Evolutionary conservation across 169 alveolate genomes (phyloP).

Genomic region (Theileria annulata): DNA sequence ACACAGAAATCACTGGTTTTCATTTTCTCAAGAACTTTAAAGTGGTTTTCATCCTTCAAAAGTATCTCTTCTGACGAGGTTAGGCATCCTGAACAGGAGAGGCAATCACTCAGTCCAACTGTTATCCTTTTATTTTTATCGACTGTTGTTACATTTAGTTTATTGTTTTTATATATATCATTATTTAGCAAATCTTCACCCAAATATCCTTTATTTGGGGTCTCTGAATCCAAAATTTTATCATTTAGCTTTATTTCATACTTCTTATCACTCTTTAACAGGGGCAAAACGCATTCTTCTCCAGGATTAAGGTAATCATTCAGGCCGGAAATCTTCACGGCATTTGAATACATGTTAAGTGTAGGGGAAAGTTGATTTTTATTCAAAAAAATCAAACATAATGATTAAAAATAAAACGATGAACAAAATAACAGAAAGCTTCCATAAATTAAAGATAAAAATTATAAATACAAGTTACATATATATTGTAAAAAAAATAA

Average conservation of each 20-base stretch:
- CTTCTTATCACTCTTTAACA: slow-evolving; percentile 30
- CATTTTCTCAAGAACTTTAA: slow-evolving; percentile 71
- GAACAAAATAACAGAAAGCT: background rate
- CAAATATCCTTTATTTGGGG: background rate
- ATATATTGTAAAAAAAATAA: background rate
- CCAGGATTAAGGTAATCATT: slow-evolving; percentile 85
- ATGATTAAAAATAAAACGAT: background rate
- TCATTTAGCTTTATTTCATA: slow-evolving; percentile 48
- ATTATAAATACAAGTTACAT: background rate
- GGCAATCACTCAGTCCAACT: slow-evolving; percentile 87
- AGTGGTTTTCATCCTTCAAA: slow-evolving; percentile 78
- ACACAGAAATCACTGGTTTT: slow-evolving; percentile 64
- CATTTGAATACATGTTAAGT: slow-evolving; percentile 47
- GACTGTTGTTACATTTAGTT: slow-evolving; percentile 17
- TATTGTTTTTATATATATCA: slow-evolving; percentile 5
- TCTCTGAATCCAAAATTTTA: background rate
- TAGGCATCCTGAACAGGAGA: slow-evolving; percentile 93
- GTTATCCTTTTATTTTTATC: slow-evolving; percentile 64
- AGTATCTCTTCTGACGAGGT: slow-evolving; percentile 89
- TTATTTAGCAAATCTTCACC: slow-evolving; percentile 27
- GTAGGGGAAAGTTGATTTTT: background rate
- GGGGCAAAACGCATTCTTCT: slow-evolving; percentile 85
- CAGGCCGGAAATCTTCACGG: slow-evolving; percentile 80
- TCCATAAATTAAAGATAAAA: background rate
- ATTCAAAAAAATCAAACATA: background rate